These are phyloP conservation scores for Acanthochlamys bracteata DNA, from an alignment of 106 monocot species.

Conservation along the genomic window DNA sequence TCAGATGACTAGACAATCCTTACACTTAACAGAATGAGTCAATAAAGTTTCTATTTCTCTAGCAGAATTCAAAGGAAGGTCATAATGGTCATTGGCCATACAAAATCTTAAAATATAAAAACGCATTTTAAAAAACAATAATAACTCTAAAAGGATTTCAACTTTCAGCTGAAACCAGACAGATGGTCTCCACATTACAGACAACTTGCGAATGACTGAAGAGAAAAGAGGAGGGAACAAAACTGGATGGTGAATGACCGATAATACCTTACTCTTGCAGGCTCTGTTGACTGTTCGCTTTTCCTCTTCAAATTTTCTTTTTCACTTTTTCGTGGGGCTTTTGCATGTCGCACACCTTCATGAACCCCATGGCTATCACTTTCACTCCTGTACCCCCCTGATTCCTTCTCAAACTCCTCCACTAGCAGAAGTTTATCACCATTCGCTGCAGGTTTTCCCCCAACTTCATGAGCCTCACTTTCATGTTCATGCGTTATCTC, in stretches of 20 bases:
- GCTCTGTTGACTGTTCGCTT: slow-evolving; percentile 5
- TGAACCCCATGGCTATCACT: slow-evolving; percentile 6
- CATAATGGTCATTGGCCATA: no score
- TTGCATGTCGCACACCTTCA: neutral
- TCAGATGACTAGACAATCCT: no score
- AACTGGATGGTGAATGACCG: neutral
- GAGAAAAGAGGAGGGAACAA: no score
- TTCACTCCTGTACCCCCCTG: slow-evolving; percentile 19
- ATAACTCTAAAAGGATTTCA: no score
- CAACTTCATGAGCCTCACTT: slow-evolving; percentile 7
- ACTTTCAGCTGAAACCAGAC: no score
- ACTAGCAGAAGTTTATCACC: slow-evolving; percentile 9
- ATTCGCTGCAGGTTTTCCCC: slow-evolving; percentile 9
- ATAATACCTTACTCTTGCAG: slow-evolving; percentile 14
- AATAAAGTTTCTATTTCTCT: no score
- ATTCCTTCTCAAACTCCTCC: slow-evolving; percentile 18
- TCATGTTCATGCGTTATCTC: slow-evolving; percentile 6
- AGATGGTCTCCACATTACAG: no score
- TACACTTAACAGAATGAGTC: no score
- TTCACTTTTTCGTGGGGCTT: slow-evolving; percentile 1
- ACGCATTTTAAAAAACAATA: no score
- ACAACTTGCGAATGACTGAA: no score
- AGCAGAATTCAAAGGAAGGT: no score
- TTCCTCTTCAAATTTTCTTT: slow-evolving; percentile 21
- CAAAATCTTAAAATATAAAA: no score